Evolutionary conservation across 306 rosid species (phyloP).

Genomic region (Castanea mollissima): DNA sequence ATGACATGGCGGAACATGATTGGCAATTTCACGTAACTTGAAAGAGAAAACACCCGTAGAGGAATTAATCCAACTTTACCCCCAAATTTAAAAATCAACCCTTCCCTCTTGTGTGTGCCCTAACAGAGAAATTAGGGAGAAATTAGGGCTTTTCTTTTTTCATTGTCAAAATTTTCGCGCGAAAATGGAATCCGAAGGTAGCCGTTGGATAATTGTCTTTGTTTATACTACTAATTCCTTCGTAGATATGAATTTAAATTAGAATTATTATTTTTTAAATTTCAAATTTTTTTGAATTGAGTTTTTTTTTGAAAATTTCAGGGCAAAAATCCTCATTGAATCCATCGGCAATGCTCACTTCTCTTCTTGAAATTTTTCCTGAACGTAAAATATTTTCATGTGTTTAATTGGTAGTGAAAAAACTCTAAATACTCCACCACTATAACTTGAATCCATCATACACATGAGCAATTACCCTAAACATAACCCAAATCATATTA

Average conservation of each 20-base stretch:
- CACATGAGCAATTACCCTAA: no score
- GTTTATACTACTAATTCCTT: neutral
- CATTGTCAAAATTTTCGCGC: slow-evolving; percentile 1
- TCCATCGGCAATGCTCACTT: slow-evolving; percentile 81
- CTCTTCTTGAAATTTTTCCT: slow-evolving; percentile 36
- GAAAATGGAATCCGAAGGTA: slow-evolving; percentile 79
- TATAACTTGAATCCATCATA: no score
- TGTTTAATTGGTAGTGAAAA: no score
- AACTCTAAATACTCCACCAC: no score
- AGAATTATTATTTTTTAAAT: slow-evolving; percentile 4
- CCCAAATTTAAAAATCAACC: neutral
- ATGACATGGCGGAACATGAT: neutral
- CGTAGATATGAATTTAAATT: neutral
- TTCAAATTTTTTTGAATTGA: neutral
- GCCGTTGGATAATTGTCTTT: neutral
- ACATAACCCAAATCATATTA: no score
- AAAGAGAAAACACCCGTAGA: neutral
- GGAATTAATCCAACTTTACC: neutral
- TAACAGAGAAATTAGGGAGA: slow-evolving; percentile 13
- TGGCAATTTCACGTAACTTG: neutral
- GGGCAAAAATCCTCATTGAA: slow-evolving; percentile 70
- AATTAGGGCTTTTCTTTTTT: slow-evolving; percentile 28
- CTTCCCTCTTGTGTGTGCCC: slow-evolving; percentile 1
- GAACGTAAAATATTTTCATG: no score
- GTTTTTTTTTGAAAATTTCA: slow-evolving; percentile 14